Conservation (phyloP, 495 filamentous ascomycete species). For the Neurospora sublineolata region DNA sequence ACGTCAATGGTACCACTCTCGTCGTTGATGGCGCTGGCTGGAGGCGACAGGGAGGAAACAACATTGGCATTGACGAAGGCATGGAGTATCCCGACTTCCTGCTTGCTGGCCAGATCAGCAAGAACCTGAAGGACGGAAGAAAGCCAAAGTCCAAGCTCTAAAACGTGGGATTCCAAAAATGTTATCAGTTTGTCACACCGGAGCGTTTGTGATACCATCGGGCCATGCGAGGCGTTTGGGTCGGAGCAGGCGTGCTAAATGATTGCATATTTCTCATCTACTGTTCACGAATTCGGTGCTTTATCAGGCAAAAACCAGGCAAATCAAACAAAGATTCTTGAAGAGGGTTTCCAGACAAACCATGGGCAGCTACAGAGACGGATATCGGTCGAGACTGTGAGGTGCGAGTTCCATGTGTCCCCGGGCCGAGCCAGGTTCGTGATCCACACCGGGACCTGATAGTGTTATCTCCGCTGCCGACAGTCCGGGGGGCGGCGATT, state of each 20-base stretch:
- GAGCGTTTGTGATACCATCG: not conserved
- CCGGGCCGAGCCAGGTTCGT: not conserved
- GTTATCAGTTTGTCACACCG: not conserved
- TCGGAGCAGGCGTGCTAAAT: not conserved
- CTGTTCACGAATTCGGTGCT: not conserved
- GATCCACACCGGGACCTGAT: not conserved
- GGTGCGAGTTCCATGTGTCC: not conserved
- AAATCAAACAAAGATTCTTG: not conserved
- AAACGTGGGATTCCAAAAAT: not conserved
- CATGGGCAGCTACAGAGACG: not conserved
- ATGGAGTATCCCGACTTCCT: conserved; percentile 38
- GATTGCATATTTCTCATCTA: not conserved
- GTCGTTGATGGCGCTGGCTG: conserved; percentile 73
- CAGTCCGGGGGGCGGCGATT: not conserved
- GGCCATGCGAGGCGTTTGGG: not conserved
- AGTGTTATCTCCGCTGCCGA: not conserved
- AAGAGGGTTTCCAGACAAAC: not conserved
- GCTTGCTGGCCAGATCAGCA: conserved; percentile 28
- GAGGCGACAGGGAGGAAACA: conserved; percentile 39
- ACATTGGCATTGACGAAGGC: conserved; percentile 32
- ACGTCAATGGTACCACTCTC: conserved; percentile 64
- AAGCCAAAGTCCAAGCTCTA: conserved; percentile 33
- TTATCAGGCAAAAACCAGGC: not conserved
- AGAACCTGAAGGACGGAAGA: conserved; percentile 29
- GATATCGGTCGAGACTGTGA: not conserved